Evolutionary conservation across 1,139 yeast genomes (phyloP), one percentile per base, ranked within the genome.

Genomic region (Geotrichum australiense): DNA sequence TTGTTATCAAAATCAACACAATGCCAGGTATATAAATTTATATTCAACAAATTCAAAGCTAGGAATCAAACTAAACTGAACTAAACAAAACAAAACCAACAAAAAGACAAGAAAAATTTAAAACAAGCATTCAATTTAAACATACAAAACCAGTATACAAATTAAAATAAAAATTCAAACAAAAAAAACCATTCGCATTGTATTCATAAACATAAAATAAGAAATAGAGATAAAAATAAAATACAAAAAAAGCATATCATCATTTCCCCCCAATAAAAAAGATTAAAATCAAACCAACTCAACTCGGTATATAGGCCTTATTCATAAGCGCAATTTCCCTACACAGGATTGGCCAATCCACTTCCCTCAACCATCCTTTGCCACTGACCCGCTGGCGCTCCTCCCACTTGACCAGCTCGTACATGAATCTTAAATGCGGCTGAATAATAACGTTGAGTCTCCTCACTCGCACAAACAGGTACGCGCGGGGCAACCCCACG

Each of bases 271-370:
- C 14, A 23, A 11, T 11, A 23, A 23, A 23, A 23, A 23, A 23
- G 11, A 23, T 8, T 23, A 23, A 8, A 23, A 31, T 19, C 16
- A 29, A n/a, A n/a, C n/a, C 5, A 29, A 29, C 16, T 16, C 32
- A 40, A 8, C 39, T 35, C 15, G 53, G 49, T 45, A 70, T 69
- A 52, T 78, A 80, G 1, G 81, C 83, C 50, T 71, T 70, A 62
- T 89, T 89, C 63, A 89, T 69, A 49, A 72, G 70, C 56, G 81
- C 77, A 47, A 89, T 84, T 54, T 87, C 94, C 35, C 94, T 73
- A 60, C 96, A 85, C 58, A 89, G 66, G n/a, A 83, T 71, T 57
- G 78, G 83, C 97, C 97, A 89, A 56, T 87, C 96, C 37, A 85
- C 80, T 50, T 80, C 87, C 27, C 94, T 65, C 30, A 77, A 59